A percentile compares a stretch with the other conserved stretches of the same genome.
Evolutionary conservation across 2,329 filamentous ascomycete species (phyloP).

Genomic region (Raffaelea ambrosiae): DNA sequence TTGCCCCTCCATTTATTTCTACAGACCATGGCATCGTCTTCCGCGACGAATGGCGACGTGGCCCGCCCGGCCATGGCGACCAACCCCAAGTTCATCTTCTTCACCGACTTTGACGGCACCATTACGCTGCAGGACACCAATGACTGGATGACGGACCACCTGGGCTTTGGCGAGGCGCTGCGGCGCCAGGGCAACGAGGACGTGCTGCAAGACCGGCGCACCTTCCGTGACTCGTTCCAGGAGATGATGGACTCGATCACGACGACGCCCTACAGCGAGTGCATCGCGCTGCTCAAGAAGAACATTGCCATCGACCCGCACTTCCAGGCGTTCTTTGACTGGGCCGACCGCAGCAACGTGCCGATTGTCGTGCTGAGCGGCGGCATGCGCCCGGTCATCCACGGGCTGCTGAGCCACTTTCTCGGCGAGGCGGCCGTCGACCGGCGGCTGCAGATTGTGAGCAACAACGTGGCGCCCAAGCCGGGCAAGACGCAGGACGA

Average conservation of each 20-base stretch:
- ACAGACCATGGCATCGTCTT: neutral
- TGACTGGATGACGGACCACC: slow-evolving; percentile 75
- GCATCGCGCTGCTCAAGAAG: slow-evolving; percentile 66
- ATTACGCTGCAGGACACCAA: slow-evolving; percentile 68
- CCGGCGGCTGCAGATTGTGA: slow-evolving; percentile 77
- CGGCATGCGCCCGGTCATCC: slow-evolving; percentile 89
- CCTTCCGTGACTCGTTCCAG: slow-evolving; percentile 80
- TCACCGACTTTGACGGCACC: slow-evolving; percentile 97
- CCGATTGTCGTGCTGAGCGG: slow-evolving; percentile 87
- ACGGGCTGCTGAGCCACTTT: slow-evolving; percentile 68
- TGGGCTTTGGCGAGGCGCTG: slow-evolving; percentile 69
- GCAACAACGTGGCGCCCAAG: slow-evolving; percentile 65
- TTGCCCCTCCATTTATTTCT: neutral
- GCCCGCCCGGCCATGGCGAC: slow-evolving; percentile 51
- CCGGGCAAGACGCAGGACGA: slow-evolving; percentile 64
- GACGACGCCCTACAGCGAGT: slow-evolving; percentile 68
- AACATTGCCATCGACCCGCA: slow-evolving; percentile 84
- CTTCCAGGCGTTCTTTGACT: slow-evolving; percentile 82
- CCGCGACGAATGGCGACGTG: neutral
- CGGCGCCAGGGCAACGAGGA: slow-evolving; percentile 68
- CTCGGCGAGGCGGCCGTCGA: slow-evolving; percentile 63
- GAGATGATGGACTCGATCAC: slow-evolving; percentile 83
- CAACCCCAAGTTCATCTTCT: slow-evolving; percentile 89
- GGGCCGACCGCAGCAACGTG: slow-evolving; percentile 72
- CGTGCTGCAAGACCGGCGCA: slow-evolving; percentile 60